These are phyloP conservation scores for Wickerhamomyces queroliae DNA, from an alignment of 805 yeast genomes.

Conservation along the genomic window DNA sequence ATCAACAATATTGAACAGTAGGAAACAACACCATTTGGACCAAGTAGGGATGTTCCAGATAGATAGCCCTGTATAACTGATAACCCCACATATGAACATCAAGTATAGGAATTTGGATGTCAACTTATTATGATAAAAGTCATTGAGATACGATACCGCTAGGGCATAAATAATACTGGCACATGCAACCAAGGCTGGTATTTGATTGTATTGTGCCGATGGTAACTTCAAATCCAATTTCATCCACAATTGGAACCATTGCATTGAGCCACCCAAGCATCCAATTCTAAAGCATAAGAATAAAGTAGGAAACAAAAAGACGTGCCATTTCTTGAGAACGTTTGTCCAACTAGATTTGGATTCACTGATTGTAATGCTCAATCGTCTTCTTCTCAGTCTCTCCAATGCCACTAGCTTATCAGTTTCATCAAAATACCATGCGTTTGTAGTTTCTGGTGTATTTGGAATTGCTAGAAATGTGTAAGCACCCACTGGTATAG, in stretches of 20 bases:
- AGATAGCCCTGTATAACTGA: conserved; percentile 37
- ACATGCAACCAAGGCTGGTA: conserved; percentile 35
- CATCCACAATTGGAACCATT: conserved; percentile 43
- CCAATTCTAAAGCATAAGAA: conserved; percentile 17
- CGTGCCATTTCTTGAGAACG: conserved; percentile 45
- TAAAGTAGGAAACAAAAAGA: conserved; percentile 34
- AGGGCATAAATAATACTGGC: conserved; percentile 34
- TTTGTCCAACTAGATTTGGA: conserved; percentile 33
- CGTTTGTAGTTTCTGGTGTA: conserved; percentile 32
- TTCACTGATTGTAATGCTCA: conserved; percentile 38
- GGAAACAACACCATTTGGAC: conserved; percentile 46
- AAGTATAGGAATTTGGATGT: conserved; percentile 31
- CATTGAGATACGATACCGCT: conserved; percentile 30
- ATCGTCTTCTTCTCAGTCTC: conserved; percentile 35
- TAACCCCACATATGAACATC: conserved; percentile 32
- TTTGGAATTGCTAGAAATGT: conserved; percentile 35
- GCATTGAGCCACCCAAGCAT: conserved; percentile 29
- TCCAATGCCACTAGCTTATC: conserved; percentile 40
- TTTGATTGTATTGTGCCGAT: conserved; percentile 31
- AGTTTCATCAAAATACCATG: conserved; percentile 32
- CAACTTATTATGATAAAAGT: conserved; percentile 27
- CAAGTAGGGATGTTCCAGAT: conserved; percentile 43
- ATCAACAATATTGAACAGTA: conserved; percentile 40
- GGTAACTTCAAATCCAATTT: conserved; percentile 28
- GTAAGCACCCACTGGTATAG: conserved; percentile 32